Evolutionary conservation across 495 filamentous ascomycete species (phyloP), one percentile per base, ranked within the genome.

Genomic region (Aspergillus sclerotioniger): DNA sequence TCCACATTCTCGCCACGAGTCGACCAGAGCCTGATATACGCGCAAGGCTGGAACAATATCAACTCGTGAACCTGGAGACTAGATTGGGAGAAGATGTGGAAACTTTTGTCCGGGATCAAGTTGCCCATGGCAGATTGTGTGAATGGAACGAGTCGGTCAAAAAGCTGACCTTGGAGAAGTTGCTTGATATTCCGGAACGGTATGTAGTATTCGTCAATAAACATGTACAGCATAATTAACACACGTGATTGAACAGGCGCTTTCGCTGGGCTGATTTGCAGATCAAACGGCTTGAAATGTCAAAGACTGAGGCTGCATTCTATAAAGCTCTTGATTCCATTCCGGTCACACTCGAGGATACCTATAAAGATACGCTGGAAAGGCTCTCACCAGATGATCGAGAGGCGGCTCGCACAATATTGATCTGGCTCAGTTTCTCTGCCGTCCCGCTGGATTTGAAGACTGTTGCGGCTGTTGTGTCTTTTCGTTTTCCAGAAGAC

Each of bases 1-100:
- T 60, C 0, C 63, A 62, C 49, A 32, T 65, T 37, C 63, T 65
- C 1, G 63, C 59, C 6, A 65, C 59, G 13, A 57, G 59, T 33
- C 41, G 59, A 49, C 39, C 37, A 8, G 59, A 61, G 39, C 21
- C 13, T 6, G 49, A 61, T 53, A 61, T 61, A 15, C 35, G 32
- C 17, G 0, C 8, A 16, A 41, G 0, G 7, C 19, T 60, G 19
- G 49, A 41, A 28, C n/a, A 32, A 25, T 35, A 19, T 8, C 9
- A 21, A 2, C 31, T n/a, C 10, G n/a, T 57, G 1, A 21, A 53
- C 13, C 50, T 61, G 28, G 54, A 61, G 25, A 20, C 15, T 12
- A 8, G 31, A 8, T n/a, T 61, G n/a, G 37, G 9, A 13, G 50
- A 48, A 13, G 59, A 61, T 54, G 50, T 57, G 0, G 49, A 53